Percentiles rank a stretch among this genome's conserved stretches.
phyloP scores from a whole-genome alignment of 805 yeast species.

The Saturnispora sekii region DNA sequence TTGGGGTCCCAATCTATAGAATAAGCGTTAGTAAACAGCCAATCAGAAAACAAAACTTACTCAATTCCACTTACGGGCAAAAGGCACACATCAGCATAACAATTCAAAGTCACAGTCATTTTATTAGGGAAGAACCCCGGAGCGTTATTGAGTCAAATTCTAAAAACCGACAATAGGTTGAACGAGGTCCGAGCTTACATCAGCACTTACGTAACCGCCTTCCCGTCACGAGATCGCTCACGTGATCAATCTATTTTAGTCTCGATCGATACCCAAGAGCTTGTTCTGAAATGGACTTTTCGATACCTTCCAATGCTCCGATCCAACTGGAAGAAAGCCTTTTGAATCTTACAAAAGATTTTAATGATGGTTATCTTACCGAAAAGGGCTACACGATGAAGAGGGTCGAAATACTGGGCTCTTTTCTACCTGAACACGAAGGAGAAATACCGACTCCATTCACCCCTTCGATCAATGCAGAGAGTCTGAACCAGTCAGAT shows the following conservation, averaged over 20 bases:
- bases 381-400: constrained; percentile 63
- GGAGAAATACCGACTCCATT: neutral
- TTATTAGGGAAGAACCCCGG: neutral
- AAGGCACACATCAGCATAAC: constrained; percentile 80
- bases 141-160: too few species aligned
- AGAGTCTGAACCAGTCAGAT: neutral
- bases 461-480: neutral
- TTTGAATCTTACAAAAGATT: constrained; percentile 38
- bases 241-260: too few species aligned
- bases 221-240: too few species aligned
- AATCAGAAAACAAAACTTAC: neutral
- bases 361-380: constrained; percentile 60
- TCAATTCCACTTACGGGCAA: constrained; percentile 53
- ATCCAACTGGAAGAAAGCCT: constrained; percentile 29
- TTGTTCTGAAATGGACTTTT: constrained; percentile 30
- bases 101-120: constrained; percentile 39
- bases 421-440: neutral
- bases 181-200: too few species aligned
- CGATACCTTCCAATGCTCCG: constrained; percentile 37
- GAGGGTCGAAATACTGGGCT: constrained; percentile 30
- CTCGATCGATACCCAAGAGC: too few species aligned
- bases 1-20: constrained; percentile 60
- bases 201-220: too few species aligned
- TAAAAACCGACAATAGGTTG: too few species aligned
- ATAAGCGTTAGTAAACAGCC: constrained; percentile 1